Conservation (phyloP, 352 stramenopile species). For the Phytophthora aleatoria region DNA sequence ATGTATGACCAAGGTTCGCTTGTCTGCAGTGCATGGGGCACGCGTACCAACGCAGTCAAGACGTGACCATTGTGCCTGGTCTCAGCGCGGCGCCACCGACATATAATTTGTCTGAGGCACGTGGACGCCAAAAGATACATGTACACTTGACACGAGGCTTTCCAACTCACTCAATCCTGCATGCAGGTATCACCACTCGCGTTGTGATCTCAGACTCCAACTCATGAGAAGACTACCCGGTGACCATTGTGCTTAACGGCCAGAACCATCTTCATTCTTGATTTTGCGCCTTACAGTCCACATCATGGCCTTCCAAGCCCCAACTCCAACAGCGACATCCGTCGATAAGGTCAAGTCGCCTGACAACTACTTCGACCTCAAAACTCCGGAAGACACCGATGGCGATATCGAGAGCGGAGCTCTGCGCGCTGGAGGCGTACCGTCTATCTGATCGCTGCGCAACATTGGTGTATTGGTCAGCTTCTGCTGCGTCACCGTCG, state of each 20-base stretch:
- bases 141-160: neutral
- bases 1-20: neutral
- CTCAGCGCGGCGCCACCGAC: too few relatives aligned
- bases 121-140: too few relatives aligned
- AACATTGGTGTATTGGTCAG: conserved; percentile 44
- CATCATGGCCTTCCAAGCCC: neutral
- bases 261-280: neutral
- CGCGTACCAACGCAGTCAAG: neutral
- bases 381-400: neutral
- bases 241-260: neutral
- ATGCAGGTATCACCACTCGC: neutral
- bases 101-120: too few relatives aligned
- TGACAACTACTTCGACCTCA: neutral
- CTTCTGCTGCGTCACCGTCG: conserved; percentile 37
- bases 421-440: neutral
- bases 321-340: neutral
- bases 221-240: neutral
- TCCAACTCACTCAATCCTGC: neutral
- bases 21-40: neutral
- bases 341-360: neutral
- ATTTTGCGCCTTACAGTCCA: neutral
- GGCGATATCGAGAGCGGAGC: neutral
- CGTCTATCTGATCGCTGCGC: neutral
- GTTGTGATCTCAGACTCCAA: neutral
- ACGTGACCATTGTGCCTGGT: too few relatives aligned